These are phyloP conservation scores for Ceratocystis colombiana DNA, from an alignment of 2,329 filamentous ascomycete genomes.

Conservation along the genomic window DNA sequence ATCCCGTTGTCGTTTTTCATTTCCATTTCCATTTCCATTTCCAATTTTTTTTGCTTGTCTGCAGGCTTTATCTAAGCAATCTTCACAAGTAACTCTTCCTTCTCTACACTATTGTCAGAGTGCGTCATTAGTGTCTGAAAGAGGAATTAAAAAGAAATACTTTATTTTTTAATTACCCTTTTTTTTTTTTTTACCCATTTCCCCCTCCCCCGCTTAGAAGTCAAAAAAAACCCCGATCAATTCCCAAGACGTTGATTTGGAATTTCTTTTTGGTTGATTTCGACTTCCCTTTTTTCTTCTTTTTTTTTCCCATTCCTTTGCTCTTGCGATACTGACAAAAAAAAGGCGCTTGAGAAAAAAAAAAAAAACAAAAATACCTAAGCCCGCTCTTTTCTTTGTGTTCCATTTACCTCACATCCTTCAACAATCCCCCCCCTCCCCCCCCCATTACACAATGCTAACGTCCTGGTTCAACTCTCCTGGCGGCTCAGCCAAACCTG, in stretches of 20 bases:
- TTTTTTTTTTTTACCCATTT: not conserved
- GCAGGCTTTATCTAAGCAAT: not conserved
- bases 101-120: not conserved
- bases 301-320: not conserved
- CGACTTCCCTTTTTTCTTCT: slow-evolving; percentile 9
- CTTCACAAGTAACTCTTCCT: not conserved
- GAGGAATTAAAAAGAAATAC: not conserved
- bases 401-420: not conserved
- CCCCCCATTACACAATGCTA: slow-evolving; percentile 33
- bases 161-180: not conserved
- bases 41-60: not conserved
- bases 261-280: not conserved
- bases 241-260: not conserved
- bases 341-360: not conserved
- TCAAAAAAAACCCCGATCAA: not conserved
- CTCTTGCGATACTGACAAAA: not conserved
- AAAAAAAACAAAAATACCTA: not conserved
- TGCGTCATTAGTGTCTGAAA: slow-evolving; percentile 14
- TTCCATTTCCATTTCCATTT: slow-evolving; percentile 13
- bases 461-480: slow-evolving; percentile 33
- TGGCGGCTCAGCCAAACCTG: slow-evolving; percentile 30
- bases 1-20: not conserved
- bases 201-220: not conserved
- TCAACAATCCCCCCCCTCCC: not conserved
- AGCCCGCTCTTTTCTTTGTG: not conserved